Evolutionary conservation across 2,329 filamentous ascomycete genomes (phyloP), one percentile per base, ranked within the genome.

Genomic region (Monilinia fructicola): DNA sequence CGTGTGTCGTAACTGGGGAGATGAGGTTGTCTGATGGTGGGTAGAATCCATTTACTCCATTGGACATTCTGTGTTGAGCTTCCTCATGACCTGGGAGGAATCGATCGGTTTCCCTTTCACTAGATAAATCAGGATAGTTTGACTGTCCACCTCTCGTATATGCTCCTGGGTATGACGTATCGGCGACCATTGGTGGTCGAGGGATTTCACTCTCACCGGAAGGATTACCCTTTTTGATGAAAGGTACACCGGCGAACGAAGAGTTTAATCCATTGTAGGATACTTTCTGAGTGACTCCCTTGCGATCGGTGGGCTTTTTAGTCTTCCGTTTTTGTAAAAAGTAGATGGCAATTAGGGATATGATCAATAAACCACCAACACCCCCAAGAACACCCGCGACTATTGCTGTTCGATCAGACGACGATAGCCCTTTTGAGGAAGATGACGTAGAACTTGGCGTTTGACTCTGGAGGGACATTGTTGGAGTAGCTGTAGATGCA

Each of bases 211-310:
- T 44, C 26, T 64, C 44, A 35, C 64, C 26, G 28, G 12, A 62
- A n/a, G 62, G 63, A 12, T 59, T 68, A 23, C 54, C 55, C 16
- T 42, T 62, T 18, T 56, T 46, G 3, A 68, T 50, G 38, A 72
- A 73, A 28, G 69, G 68, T 18, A 72, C 69, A 21, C 72, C 71
- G 26, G 67, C 21, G 46, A 73, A 72, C 9, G 67, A 59, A 21
- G 65, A 50, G 44, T 73, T 71, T 7, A 73, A 66, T 38, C 67
- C 66, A 18, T 66, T 59, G 48, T 74, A 72, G 48, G 69, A 70
- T 35, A 69, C 65, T 23, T 64, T 65, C n/a, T 69, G 53, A 21
- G 67, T 64, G 10, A 46, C 64, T 23, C 59, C 54, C 40, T 61
- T 38, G 50, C 65, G 69, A 26, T 54, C 56, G 54, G 26, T 46